Evolutionary conservation across 495 filamentous ascomycete species (phyloP), one percentile per base, ranked within the genome.

Genomic region (Penicillium cinerascens): DNA sequence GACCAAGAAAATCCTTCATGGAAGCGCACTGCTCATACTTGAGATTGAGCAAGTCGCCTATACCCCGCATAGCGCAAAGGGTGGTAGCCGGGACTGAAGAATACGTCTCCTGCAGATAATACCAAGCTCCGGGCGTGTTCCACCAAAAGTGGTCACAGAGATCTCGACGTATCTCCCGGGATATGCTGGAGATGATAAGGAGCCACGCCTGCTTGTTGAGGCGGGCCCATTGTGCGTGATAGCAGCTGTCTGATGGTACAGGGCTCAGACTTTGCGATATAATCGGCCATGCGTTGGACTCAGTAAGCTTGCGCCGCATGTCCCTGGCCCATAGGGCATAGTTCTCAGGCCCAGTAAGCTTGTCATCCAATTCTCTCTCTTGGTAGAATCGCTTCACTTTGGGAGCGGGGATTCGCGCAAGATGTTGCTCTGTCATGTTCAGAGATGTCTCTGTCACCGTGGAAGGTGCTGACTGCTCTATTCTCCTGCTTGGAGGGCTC

Each of bases 291-390:
- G 3, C 40, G 17, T 25, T 27, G 22, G 16, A 44, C 5, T 44
- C 22, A 11, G 20, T 15, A 17, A 54, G 29, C 29, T 18, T 8
- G 37, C n/a, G n/a, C 37, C 17, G 37, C 52, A 44, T 49, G 3
- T 25, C 9, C 22, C n/a, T 37, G 10, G 45, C 39, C 52, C 51
- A 54, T 2, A 16, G 2, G 8, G 37, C 22, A 11, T 48, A 48
- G n/a, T 54, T 54, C 44, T 47, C 51, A 18, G 51, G 44, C 13
- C 51, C 51, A n/a, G 47, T 41, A 6, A 54, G 51, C n/a, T 15
- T 42, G n/a, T 48, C 11, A 1, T 33, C 8, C 3, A 33, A 8
- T 8, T 33, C 29, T 33, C 29, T 33, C 9, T 33, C 11, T 11
- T 18, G 16, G 16, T 39, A 39, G 18, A 39, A 39, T 4, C 37